Evolutionary conservation across 352 stramenopile genomes (phyloP).

Genomic region (Phytophthora agathidicida): DNA sequence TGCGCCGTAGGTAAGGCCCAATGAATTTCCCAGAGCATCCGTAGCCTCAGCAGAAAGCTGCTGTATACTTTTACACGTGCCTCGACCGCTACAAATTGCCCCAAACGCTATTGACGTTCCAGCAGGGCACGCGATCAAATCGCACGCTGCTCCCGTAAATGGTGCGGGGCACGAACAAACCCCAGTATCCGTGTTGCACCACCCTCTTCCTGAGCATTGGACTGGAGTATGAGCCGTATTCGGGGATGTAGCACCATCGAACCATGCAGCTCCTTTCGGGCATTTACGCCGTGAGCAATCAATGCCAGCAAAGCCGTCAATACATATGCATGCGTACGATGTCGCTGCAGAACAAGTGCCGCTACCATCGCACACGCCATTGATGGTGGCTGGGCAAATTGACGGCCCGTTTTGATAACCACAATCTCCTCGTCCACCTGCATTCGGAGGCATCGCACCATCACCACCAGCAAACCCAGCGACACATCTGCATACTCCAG

Average conservation of each 20-base stretch:
- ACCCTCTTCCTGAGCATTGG: conserved; percentile 61
- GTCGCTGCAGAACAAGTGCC: conserved; percentile 53
- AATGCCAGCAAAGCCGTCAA: conserved; percentile 55
- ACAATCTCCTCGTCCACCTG: conserved; percentile 57
- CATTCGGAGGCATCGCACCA: conserved; percentile 33
- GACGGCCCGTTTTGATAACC: conserved; percentile 32
- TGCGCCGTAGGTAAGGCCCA: conserved; percentile 69
- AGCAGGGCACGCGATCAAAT: conserved; percentile 58
- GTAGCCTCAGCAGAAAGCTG: conserved; percentile 55
- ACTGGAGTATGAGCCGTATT: conserved; percentile 57
- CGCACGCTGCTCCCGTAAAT: conserved; percentile 84
- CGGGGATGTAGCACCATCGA: conserved; percentile 58
- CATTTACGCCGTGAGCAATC: conserved; percentile 68
- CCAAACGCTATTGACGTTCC: conserved; percentile 12
- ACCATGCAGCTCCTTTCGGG: conserved; percentile 60
- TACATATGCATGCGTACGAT: conserved; percentile 64
- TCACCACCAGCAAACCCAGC: conserved; percentile 69
- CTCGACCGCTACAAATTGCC: conserved; percentile 65
- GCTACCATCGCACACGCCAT: conserved; percentile 46
- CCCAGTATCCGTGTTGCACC: conserved; percentile 57
- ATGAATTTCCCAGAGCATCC: conserved; percentile 43
- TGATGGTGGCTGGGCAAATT: conserved; percentile 45
- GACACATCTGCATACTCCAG: conserved; percentile 70
- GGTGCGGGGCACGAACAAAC: conserved; percentile 65
- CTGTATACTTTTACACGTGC: conserved; percentile 79